A percentile compares a stretch with the other conserved stretches of the same genome.
Evolutionary conservation across 768 basidiomycete genomes (phyloP).

Genomic region (Naganishia friedmannii): DNA sequence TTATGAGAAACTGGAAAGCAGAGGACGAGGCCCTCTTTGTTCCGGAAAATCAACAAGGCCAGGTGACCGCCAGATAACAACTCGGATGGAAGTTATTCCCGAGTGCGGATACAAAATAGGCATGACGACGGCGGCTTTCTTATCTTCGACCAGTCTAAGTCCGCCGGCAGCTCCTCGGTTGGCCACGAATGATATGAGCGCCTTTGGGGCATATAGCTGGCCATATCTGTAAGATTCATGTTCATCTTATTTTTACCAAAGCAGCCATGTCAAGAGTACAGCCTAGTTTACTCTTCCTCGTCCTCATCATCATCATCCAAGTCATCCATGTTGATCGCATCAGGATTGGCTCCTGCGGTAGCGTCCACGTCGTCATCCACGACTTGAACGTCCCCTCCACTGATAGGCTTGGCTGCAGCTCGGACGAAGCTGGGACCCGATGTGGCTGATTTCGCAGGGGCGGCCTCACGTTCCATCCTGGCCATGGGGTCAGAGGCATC

Average conservation of each 20-base stretch:
- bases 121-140: constrained; percentile 13
- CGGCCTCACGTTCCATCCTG: constrained; percentile 54
- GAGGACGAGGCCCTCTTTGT: neutral
- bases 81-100: neutral
- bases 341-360: constrained; percentile 45
- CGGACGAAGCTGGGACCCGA: constrained; percentile 47
- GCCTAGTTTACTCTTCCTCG: constrained; percentile 18
- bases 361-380: constrained; percentile 50
- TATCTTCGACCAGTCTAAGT: no score
- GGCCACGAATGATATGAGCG: no score
- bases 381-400: constrained; percentile 57
- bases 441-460: constrained; percentile 24
- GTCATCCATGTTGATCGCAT: constrained; percentile 52
- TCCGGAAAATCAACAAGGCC: neutral
- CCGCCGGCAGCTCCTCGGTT: no score
- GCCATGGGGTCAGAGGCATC: constrained; percentile 75
- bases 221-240: no score
- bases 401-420: constrained; percentile 37
- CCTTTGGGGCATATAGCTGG: no score
- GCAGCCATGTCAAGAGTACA: neutral
- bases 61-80: constrained; percentile 10
- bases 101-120: neutral
- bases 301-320: constrained; percentile 47
- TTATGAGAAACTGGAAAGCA: no score
- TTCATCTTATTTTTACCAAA: no score